Conservation (phyloP, 1,284 basidiomycete genomes). For the Cutaneotrichosporon cutaneum region DNA sequence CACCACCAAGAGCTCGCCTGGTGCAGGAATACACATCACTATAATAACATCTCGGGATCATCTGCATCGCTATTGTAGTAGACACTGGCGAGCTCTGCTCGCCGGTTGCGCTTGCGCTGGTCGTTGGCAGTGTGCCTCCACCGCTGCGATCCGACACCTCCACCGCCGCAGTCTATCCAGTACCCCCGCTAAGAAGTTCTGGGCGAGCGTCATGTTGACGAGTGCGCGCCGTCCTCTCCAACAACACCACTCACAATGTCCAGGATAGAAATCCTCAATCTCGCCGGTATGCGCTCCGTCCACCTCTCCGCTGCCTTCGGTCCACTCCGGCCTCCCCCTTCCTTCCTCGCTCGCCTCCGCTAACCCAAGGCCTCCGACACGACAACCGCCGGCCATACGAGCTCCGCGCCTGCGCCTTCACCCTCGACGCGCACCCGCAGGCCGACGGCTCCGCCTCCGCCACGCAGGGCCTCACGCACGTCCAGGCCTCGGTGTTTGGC, state of each 20-base stretch:
- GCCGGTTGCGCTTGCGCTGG: too few relatives aligned
- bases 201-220: neutral
- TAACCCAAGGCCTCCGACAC: conserved; percentile 62
- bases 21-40: too few relatives aligned
- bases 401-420: conserved; percentile 76
- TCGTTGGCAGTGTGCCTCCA: neutral
- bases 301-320: neutral
- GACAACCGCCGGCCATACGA: conserved; percentile 89
- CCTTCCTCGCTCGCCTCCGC: neutral
- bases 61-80: too few relatives aligned
- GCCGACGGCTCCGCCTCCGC: conserved; percentile 83
- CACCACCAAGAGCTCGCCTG: too few relatives aligned
- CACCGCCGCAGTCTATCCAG: neutral
- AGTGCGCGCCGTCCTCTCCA: neutral
- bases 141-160: neutral
- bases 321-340: neutral
- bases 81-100: too few relatives aligned
- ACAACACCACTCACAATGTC: conserved; percentile 1
- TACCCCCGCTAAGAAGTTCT: neutral
- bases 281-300: conserved; percentile 16
- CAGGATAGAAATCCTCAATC: conserved; percentile 28
- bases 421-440: conserved; percentile 68
- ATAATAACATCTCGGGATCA: too few relatives aligned
- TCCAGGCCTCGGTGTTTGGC: conserved; percentile 82
- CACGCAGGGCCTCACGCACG: conserved; percentile 85